Percentiles rank a stretch among this genome's conserved stretches.
Evolutionary conservation across 495 filamentous ascomycete genomes (phyloP).

Genomic region (Penicillium cinerascens): DNA sequence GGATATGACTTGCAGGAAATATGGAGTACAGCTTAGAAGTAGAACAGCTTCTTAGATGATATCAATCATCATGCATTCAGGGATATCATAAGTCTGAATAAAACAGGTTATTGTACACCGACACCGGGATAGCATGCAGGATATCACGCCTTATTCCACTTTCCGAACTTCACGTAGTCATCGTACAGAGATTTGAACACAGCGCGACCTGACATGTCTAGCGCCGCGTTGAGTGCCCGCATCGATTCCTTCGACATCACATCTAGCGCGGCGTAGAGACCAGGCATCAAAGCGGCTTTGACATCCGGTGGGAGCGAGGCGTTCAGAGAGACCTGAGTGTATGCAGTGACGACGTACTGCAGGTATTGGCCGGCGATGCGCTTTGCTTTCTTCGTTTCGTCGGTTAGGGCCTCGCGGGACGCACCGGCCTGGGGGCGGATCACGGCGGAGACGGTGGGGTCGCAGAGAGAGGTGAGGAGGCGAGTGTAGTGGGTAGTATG

Average conservation of each 20-base stretch:
- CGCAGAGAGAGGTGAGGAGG: constrained; percentile 71
- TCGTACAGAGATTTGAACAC: constrained; percentile 70
- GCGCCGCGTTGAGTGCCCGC: constrained; percentile 61
- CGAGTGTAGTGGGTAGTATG: constrained; percentile 65
- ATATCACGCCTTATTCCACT: constrained; percentile 58
- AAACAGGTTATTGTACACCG: constrained; percentile 20
- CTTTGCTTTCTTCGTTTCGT: constrained; percentile 72
- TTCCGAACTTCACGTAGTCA: constrained; percentile 65
- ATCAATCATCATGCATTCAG: constrained; percentile 19
- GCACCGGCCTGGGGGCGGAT: constrained; percentile 41
- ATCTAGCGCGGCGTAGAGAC: constrained; percentile 67
- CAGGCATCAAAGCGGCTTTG: constrained; percentile 65
- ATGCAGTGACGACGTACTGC: constrained; percentile 67
- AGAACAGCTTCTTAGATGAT: neutral
- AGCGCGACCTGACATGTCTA: constrained; percentile 65
- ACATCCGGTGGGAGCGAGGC: constrained; percentile 54
- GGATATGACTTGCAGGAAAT: neutral
- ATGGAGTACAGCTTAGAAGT: neutral
- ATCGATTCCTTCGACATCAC: constrained; percentile 62
- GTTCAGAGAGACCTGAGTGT: constrained; percentile 62
- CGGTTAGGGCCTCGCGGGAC: constrained; percentile 55
- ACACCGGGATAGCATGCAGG: neutral
- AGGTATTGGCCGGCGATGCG: constrained; percentile 72
- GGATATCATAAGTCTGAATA: constrained; percentile 29
- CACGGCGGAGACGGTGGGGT: constrained; percentile 72